phyloP scores from a whole-genome alignment of 2,329 filamentous ascomycete genomes.

The Penicillium sp. region DNA sequence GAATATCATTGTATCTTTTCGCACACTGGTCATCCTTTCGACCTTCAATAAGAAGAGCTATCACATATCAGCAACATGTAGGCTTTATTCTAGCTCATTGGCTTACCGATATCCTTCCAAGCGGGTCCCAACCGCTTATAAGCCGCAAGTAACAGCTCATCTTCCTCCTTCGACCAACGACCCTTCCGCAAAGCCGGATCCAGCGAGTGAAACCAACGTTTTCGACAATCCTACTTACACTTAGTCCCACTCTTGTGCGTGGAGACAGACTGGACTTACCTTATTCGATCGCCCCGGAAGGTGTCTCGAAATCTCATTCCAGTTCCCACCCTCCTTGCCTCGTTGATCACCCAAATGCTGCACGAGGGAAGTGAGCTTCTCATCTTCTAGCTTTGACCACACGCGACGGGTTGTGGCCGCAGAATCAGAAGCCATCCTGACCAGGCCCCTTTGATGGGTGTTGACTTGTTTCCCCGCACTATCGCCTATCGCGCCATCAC shows the following conservation, averaged over 20 bases:
- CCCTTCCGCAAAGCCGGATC: conserved; percentile 1
- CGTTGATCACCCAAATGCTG: background rate
- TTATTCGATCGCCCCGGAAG: background rate
- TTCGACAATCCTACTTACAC: background rate
- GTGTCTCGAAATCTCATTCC: background rate
- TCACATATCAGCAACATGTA: background rate
- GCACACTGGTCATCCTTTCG: conserved; percentile 3
- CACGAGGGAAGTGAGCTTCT: background rate
- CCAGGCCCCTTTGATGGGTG: background rate
- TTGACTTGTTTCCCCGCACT: background rate
- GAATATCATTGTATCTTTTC: conserved; percentile 4
- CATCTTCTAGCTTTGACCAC: background rate
- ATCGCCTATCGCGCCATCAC: background rate
- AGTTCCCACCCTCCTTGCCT: background rate
- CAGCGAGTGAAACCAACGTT: conserved; percentile 1
- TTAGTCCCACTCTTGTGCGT: background rate
- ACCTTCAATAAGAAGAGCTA: conserved; percentile 1
- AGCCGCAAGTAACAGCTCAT: background rate
- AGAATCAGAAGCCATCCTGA: conserved; percentile 1
- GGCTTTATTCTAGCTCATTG: background rate
- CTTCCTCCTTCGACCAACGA: background rate
- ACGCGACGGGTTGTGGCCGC: background rate
- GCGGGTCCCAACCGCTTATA: background rate
- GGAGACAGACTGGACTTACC: background rate
- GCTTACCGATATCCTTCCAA: conserved; percentile 1